Base-by-base conservation (phyloP, 1,284 basidiomycete genomes). In the Vanrija pseudolonga region DNA sequence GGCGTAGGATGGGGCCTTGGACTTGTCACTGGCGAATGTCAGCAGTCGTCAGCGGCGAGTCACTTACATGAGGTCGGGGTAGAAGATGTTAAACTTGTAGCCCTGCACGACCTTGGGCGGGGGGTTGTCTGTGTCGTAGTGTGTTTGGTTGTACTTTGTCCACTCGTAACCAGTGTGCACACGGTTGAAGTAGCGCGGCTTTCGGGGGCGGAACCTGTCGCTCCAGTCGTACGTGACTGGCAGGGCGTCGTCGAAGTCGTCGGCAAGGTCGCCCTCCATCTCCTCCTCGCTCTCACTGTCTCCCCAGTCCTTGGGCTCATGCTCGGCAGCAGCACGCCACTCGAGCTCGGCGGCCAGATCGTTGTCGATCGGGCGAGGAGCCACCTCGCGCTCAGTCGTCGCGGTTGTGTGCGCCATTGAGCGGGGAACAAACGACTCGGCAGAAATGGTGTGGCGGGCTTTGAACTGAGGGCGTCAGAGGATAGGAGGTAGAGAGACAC, bases 101-200 rank as follows among this genome's bases (percentile, higher is more conserved):
- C 94, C 94, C 76, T 98, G 95, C 3, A 98, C 94, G 53, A 96
- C 91, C 76, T 98, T 98, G 4, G 93, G 93, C 23, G 93, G 93
- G 40, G 93, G 93, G 70, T 97, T 97, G 70, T 97, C 93, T 58
- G 90, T 88, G 68, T 98, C 94, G 73, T 98, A 98, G 77, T 97
- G 93, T 5, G 93, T 96, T 74, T 97, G 93, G 72, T 97, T 97
- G 77, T 97, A 97, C 80, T 96, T 95, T 80, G 96, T 98, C 96
- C 96, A 99, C 74, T 98, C 96, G 73, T 95, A 99, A n/a, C 96
- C 96, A n/a, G 96, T 98, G 70, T 98, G 93, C 32, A 98, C 95
- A 56, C 95, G 88, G 75, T 99, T 99, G 80, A 98, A 98, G 81
- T 97, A 98, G 61, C 95, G 83, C 38, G 96, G 96, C 74, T 98